A percentile compares a stretch with the other conserved stretches of the same genome.
phyloP scores from a whole-genome alignment of 768 basidiomycete species.

The Collybiopsis confluens region DNA sequence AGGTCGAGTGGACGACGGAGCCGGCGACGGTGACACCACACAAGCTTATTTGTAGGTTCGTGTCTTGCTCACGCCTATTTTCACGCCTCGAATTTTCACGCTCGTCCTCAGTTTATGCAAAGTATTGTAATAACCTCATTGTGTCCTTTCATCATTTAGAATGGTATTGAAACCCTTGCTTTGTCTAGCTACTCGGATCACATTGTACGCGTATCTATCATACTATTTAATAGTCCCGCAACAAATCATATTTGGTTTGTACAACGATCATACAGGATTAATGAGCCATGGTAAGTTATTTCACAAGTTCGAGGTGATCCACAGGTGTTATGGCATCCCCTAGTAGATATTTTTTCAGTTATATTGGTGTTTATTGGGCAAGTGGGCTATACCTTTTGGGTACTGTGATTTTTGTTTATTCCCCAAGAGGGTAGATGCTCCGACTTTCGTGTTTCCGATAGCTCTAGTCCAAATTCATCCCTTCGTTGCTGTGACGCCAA shows the following conservation, averaged over 20 bases:
- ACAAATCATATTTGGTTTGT: background rate
- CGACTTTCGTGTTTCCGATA: background rate
- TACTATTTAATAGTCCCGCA: background rate
- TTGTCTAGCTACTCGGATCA: background rate
- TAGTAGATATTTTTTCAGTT: background rate
- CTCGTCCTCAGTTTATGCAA: background rate
- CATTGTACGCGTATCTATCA: conserved; percentile 4
- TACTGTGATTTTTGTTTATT: background rate
- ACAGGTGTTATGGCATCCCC: too few species aligned
- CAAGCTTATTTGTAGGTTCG: background rate
- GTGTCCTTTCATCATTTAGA: background rate
- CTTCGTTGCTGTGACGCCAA: background rate
- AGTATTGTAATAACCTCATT: conserved; percentile 7
- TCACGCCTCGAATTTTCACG: background rate
- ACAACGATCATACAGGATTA: too few species aligned
- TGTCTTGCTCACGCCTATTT: background rate
- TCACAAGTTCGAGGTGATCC: too few species aligned
- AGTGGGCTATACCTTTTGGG: background rate
- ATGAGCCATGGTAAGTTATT: background rate
- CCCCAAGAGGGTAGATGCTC: background rate
- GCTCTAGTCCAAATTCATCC: background rate
- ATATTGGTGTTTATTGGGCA: background rate
- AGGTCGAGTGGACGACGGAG: conserved; percentile 56
- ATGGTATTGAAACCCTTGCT: background rate
- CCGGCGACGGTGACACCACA: conserved; percentile 40